Evolutionary conservation across 169 alveolate genomes (phyloP).

Genomic region (Plasmodium inui): DNA sequence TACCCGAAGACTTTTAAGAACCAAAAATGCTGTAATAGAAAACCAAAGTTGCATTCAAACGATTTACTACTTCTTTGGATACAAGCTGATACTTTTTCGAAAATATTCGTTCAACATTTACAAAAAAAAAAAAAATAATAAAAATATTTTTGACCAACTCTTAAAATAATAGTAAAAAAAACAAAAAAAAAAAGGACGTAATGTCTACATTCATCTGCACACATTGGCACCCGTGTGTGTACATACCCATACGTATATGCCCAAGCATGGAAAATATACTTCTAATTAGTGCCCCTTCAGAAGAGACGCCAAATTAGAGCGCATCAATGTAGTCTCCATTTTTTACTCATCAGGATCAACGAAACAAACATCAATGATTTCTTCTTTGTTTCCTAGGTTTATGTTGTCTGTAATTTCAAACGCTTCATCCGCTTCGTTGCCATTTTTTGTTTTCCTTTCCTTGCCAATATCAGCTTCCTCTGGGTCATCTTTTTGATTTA

Average conservation of each 20-base stretch:
- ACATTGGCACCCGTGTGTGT: neutral
- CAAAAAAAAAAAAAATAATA: neutral
- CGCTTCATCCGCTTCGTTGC: neutral
- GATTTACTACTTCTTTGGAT: neutral
- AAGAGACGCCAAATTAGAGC: neutral
- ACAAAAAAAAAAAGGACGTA: neutral
- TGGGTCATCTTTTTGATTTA: neutral
- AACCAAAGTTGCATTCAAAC: neutral
- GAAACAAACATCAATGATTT: conserved; percentile 9
- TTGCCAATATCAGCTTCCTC: neutral
- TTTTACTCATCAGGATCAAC: neutral
- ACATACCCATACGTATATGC: neutral
- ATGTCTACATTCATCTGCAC: neutral
- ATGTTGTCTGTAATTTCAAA: neutral
- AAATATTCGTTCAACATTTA: neutral
- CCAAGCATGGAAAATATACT: neutral
- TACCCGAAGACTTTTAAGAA: neutral
- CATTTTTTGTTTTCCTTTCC: too few relatives aligned
- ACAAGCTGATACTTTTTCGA: neutral
- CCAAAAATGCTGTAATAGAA: neutral
- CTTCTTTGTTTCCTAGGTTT: neutral
- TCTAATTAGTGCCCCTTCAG: neutral
- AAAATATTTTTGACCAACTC: neutral
- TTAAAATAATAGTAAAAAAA: neutral
- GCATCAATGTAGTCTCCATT: neutral